A percentile compares a stretch with the other conserved stretches of the same genome.
Conservation (phyloP, 148 eudicot species). For the Rhododendron ovatum region DNA sequence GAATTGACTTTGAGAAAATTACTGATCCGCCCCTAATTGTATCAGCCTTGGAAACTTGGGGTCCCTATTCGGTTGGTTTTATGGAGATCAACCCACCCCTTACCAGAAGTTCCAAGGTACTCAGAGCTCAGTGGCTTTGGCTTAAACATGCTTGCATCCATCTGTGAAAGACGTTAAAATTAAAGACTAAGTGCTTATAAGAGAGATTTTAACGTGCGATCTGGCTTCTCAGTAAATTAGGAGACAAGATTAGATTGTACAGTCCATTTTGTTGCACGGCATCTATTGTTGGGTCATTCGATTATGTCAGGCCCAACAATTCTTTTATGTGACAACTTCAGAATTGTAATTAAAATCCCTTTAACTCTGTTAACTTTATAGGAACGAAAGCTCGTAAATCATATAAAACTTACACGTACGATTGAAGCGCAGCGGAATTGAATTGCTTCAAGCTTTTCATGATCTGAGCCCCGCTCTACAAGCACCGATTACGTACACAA, state of each 20-base stretch:
- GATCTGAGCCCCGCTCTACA: too few relatives aligned
- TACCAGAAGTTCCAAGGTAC: background rate
- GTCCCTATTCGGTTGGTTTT: background rate
- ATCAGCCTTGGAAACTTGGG: background rate
- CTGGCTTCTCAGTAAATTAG: too few relatives aligned
- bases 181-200: background rate
- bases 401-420: too few relatives aligned
- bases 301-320: background rate
- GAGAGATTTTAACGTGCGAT: background rate
- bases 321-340: background rate
- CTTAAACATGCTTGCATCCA: background rate
- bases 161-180: background rate
- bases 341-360: background rate
- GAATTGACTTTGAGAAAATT: background rate
- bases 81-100: background rate
- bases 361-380: too few relatives aligned
- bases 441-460: too few relatives aligned
- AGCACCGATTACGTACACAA: too few relatives aligned
- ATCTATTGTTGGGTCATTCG: background rate
- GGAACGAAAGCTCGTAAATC: too few relatives aligned
- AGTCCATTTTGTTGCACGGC: background rate
- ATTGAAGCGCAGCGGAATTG: too few relatives aligned
- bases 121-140: background rate
- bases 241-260: background rate
- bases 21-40: background rate